Conservation (phyloP, 768 basidiomycete genomes). For the Suillus decipiens region DNA sequence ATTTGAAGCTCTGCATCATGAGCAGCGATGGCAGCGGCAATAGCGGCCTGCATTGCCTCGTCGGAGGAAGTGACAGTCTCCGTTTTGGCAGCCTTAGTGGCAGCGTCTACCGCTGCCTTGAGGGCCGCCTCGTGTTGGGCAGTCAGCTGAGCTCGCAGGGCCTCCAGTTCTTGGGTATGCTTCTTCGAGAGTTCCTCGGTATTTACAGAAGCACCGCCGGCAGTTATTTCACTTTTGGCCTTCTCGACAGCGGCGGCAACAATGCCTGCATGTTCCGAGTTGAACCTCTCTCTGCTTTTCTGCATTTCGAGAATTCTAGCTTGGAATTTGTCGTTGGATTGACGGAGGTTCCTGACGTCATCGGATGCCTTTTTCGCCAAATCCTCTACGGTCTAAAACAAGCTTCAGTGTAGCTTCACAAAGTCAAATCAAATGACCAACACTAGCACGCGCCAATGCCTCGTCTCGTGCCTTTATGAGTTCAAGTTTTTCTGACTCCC, state of each 20-base stretch:
- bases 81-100: slow-evolving; percentile 41
- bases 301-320: slow-evolving; percentile 52
- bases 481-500: slow-evolving; percentile 63
- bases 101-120: slow-evolving; percentile 52
- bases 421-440: slow-evolving; percentile 24
- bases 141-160: slow-evolving; percentile 53
- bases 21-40: slow-evolving; percentile 50
- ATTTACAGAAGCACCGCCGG: slow-evolving; percentile 18
- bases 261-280: slow-evolving; percentile 46
- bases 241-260: slow-evolving; percentile 62
- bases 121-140: slow-evolving; percentile 56
- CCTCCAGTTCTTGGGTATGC: slow-evolving; percentile 61
- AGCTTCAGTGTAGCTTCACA: slow-evolving; percentile 5
- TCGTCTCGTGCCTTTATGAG: slow-evolving; percentile 60
- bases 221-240: slow-evolving; percentile 46
- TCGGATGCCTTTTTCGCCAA: slow-evolving; percentile 45
- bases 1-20: slow-evolving; percentile 49
- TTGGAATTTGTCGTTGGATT: slow-evolving; percentile 57
- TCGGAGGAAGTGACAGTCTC: slow-evolving; percentile 33
- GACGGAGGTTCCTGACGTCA: slow-evolving; percentile 43
- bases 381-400: slow-evolving; percentile 40
- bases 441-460: slow-evolving; percentile 61
- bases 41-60: slow-evolving; percentile 43
- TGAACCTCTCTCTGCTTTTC: slow-evolving; percentile 48
- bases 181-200: slow-evolving; percentile 47